Evolutionary conservation across 2,329 filamentous ascomycete genomes (phyloP).

Genomic region (Fusarium illudens): DNA sequence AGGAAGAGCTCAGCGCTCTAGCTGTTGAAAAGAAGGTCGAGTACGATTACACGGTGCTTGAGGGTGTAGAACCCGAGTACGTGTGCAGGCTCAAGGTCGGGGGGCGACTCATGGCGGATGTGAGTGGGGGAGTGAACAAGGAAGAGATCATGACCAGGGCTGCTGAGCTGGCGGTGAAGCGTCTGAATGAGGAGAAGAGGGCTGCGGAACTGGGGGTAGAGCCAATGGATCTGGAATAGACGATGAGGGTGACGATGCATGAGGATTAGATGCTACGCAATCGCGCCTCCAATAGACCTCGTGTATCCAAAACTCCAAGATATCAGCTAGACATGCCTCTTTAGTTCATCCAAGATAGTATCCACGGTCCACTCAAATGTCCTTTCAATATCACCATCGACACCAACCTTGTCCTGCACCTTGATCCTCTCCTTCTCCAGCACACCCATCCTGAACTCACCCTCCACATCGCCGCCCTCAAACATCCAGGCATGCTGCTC

Average conservation of each 20-base stretch:
- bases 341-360: conserved; percentile 61
- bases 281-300: neutral
- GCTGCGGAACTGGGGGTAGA: neutral
- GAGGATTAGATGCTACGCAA: neutral
- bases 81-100: conserved; percentile 61
- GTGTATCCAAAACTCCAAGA: neutral
- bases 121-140: conserved; percentile 55
- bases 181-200: conserved; percentile 41
- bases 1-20: conserved; percentile 71
- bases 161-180: conserved; percentile 59
- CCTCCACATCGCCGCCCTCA: conserved; percentile 71
- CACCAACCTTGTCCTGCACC: conserved; percentile 56
- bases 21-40: conserved; percentile 61
- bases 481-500: conserved; percentile 85
- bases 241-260: neutral
- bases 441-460: conserved; percentile 57
- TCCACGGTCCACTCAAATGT: conserved; percentile 75
- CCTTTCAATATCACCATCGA: conserved; percentile 67
- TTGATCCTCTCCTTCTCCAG: conserved; percentile 55
- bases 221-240: conserved; percentile 5
- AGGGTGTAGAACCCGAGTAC: conserved; percentile 41
- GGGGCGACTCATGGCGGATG: conserved; percentile 54
- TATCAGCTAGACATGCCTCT: conserved; percentile 35
- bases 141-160: conserved; percentile 65
- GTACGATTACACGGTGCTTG: conserved; percentile 56